A percentile compares a stretch with the other conserved stretches of the same genome.
Evolutionary conservation across 2,329 filamentous ascomycete species (phyloP).

Genomic region (Aulographum hederae): DNA sequence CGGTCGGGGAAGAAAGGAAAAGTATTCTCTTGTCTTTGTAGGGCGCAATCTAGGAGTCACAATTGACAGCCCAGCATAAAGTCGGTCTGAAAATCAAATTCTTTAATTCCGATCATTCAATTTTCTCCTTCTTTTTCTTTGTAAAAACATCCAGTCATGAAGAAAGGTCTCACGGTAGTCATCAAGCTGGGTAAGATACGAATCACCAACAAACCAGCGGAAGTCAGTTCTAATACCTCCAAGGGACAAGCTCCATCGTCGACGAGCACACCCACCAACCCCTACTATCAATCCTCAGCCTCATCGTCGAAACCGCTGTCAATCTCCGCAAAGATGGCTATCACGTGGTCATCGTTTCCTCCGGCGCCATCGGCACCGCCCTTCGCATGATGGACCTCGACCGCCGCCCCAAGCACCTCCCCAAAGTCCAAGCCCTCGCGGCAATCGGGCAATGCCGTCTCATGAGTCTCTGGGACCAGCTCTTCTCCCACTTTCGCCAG

Average conservation of each 20-base stretch:
- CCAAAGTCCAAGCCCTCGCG: conserved; percentile 79
- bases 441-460: conserved; percentile 92
- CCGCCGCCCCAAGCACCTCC: conserved; percentile 75
- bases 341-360: conserved; percentile 88
- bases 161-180: conserved; percentile 57
- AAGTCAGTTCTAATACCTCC: conserved; percentile 5
- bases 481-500: conserved; percentile 76
- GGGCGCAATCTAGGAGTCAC: too few species aligned
- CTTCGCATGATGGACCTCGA: conserved; percentile 90
- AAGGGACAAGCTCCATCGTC: conserved; percentile 97
- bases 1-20: too few species aligned
- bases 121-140: background rate
- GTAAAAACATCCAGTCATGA: conserved; percentile 29
- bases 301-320: conserved; percentile 88
- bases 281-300: conserved; percentile 70
- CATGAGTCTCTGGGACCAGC: conserved; percentile 86
- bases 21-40: too few species aligned
- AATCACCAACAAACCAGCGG: background rate
- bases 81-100: too few species aligned
- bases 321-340: conserved; percentile 80
- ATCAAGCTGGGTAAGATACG: conserved; percentile 62
- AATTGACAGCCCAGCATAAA: too few species aligned
- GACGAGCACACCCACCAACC: conserved; percentile 92
- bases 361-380: conserved; percentile 88
- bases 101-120: too few species aligned